phyloP scores from a whole-genome alignment of 2,329 filamentous ascomycete species.

The Lasiodiplodia citricola region DNA sequence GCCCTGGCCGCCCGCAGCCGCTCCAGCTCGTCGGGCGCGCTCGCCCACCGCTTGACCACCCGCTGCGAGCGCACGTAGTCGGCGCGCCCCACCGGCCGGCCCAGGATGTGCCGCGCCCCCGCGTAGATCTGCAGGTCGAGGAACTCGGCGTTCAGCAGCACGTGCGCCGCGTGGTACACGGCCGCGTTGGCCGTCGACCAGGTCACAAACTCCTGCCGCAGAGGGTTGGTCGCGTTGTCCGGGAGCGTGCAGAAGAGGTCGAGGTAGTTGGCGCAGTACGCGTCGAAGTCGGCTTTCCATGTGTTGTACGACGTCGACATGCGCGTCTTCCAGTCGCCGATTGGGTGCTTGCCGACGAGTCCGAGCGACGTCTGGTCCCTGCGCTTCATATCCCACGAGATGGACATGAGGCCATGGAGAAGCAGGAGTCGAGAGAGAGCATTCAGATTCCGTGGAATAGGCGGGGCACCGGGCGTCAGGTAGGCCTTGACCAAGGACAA shows the following conservation, averaged over 20 bases:
- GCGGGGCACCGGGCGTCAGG: slow-evolving; percentile 41
- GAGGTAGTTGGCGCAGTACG: slow-evolving; percentile 50
- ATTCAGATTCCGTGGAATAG: slow-evolving; percentile 51
- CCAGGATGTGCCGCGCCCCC: slow-evolving; percentile 64
- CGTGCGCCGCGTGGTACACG: slow-evolving; percentile 64
- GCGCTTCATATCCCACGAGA: slow-evolving; percentile 66
- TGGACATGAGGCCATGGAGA: slow-evolving; percentile 67
- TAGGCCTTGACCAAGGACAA: slow-evolving; percentile 62
- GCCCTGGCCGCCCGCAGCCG: slow-evolving; percentile 47
- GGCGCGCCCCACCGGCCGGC: slow-evolving; percentile 56
- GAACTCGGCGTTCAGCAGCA: slow-evolving; percentile 63
- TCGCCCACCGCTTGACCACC: slow-evolving; percentile 59
- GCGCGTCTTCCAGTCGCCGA: slow-evolving; percentile 58
- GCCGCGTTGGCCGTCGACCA: slow-evolving; percentile 59
- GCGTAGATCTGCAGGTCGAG: slow-evolving; percentile 68
- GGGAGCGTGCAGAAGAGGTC: slow-evolving; percentile 16
- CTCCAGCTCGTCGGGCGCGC: slow-evolving; percentile 31
- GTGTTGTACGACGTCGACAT: slow-evolving; percentile 60
- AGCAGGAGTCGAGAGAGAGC: slow-evolving; percentile 60
- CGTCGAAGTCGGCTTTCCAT: slow-evolving; percentile 65
- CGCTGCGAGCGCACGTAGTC: slow-evolving; percentile 59
- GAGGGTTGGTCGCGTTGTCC: slow-evolving; percentile 30
- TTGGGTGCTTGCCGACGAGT: background rate
- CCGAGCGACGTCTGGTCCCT: slow-evolving; percentile 64
- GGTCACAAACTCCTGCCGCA: slow-evolving; percentile 50